Evolutionary conservation across 1,284 basidiomycete species (phyloP).

Genomic region (Sanghuangporus weigelae): DNA sequence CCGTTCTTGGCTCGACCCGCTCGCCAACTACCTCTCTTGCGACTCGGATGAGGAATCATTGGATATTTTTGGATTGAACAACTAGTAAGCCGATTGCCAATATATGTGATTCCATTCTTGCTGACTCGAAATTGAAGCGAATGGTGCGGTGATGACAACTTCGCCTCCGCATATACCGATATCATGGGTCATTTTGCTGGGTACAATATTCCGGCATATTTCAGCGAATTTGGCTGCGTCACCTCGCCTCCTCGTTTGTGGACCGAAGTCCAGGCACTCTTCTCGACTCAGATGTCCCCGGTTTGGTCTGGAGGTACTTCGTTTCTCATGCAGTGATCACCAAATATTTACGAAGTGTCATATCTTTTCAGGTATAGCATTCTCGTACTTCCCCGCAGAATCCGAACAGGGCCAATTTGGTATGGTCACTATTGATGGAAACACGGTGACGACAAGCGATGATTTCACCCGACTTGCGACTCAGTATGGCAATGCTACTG

Average conservation of each 20-base stretch:
- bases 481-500: slow-evolving; percentile 54
- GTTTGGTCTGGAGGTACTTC: slow-evolving; percentile 75
- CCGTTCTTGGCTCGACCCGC: slow-evolving; percentile 55
- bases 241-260: slow-evolving; percentile 62
- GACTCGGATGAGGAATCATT: slow-evolving; percentile 67
- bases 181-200: slow-evolving; percentile 53
- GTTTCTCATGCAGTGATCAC: not conserved
- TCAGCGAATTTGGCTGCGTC: slow-evolving; percentile 87
- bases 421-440: slow-evolving; percentile 73
- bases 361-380: slow-evolving; percentile 48
- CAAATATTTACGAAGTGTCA: not conserved
- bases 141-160: slow-evolving; percentile 75
- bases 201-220: slow-evolving; percentile 81
- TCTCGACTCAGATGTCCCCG: slow-evolving; percentile 64
- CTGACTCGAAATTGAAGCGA: slow-evolving; percentile 37
- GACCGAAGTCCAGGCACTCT: slow-evolving; percentile 77
- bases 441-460: slow-evolving; percentile 52
- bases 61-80: slow-evolving; percentile 82
- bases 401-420: slow-evolving; percentile 71
- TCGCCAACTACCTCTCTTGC: slow-evolving; percentile 82
- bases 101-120: slow-evolving; percentile 8
- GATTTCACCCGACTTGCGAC: slow-evolving; percentile 67
- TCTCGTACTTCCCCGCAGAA: slow-evolving; percentile 78
- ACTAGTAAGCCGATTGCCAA: slow-evolving; percentile 50
- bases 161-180: slow-evolving; percentile 48